phyloP scores from a whole-genome alignment of 2,329 filamentous ascomycete genomes.

The Sporothrix schenckii region DNA sequence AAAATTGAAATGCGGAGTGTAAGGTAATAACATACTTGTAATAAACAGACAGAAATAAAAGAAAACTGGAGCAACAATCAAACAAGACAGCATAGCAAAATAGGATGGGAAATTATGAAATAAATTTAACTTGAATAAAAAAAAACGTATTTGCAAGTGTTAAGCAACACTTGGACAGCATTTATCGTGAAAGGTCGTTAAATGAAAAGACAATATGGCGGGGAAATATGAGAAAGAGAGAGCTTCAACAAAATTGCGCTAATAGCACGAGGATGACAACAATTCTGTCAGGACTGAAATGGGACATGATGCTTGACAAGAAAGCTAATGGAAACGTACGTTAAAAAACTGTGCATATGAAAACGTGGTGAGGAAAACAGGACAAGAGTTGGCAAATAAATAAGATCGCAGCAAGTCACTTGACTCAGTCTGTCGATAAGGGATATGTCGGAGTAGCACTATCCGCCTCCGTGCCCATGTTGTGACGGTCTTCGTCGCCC shows the following conservation, averaged over 20 bases:
- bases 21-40: background rate
- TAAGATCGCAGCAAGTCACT: background rate
- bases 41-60: background rate
- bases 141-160: background rate
- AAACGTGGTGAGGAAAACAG: background rate
- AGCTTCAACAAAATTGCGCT: background rate
- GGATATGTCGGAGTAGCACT: background rate
- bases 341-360: no score
- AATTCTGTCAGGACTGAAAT: no score
- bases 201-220: background rate
- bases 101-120: background rate
- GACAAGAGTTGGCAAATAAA: background rate
- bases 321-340: no score
- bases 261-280: no score
- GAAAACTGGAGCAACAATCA: background rate
- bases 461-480: background rate
- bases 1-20: background rate
- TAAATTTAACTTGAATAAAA: background rate
- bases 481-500: no score
- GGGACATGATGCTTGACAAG: no score
- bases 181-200: background rate
- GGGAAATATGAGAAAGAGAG: background rate
- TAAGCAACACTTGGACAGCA: background rate
- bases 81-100: background rate
- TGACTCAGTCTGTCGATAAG: background rate